Conservation (phyloP, 768 basidiomycete genomes). For the Lactarius indigo region DNA sequence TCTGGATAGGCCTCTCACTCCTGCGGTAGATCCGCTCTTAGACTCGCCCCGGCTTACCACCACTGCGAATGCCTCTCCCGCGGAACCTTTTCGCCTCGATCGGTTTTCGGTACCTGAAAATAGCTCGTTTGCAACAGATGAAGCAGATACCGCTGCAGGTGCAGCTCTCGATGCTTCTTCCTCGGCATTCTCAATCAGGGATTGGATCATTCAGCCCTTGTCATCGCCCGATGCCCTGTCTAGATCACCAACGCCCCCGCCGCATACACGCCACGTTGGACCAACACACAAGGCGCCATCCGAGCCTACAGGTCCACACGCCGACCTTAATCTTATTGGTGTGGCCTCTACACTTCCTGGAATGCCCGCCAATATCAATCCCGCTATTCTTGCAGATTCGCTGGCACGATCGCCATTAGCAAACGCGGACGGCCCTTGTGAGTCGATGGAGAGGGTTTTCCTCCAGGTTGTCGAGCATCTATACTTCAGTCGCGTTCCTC, state of each 20-base stretch:
- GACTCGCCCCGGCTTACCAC: neutral
- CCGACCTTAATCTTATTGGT: neutral
- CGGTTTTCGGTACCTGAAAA: neutral
- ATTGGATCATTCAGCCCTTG: slow-evolving; percentile 19
- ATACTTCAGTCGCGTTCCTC: neutral
- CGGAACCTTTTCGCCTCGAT: neutral
- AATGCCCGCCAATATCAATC: neutral
- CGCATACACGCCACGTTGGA: neutral
- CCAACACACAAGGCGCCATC: neutral
- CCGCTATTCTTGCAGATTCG: neutral
- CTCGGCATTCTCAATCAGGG: slow-evolving; percentile 19
- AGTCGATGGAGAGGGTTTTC: neutral
- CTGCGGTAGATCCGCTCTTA: neutral
- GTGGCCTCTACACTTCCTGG: neutral
- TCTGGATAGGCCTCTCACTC: neutral
- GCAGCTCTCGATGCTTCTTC: slow-evolving; percentile 10
- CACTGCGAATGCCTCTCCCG: neutral
- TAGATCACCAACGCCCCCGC: neutral
- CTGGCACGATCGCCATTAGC: neutral
- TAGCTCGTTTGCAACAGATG: neutral
- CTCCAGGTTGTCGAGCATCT: slow-evolving; percentile 9
- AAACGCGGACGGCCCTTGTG: neutral
- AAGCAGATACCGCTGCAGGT: neutral
- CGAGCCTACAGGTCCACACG: neutral
- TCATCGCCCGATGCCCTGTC: slow-evolving; percentile 11